A percentile compares a stretch with the other conserved stretches of the same genome.
phyloP scores from a whole-genome alignment of 2,329 filamentous ascomycete genomes.

The Diaporthe batatas region DNA sequence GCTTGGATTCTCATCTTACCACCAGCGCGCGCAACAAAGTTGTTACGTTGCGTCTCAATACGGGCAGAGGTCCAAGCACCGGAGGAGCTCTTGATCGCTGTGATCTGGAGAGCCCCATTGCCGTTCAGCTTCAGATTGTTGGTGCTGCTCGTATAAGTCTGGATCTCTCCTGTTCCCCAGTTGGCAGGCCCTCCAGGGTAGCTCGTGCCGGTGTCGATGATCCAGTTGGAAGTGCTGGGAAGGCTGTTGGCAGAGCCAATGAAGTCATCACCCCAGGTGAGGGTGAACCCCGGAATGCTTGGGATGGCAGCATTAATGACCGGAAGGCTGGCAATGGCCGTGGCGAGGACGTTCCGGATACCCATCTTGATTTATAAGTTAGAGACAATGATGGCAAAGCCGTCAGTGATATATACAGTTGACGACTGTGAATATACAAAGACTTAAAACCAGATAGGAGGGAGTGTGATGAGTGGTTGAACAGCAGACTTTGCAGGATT shows the following conservation, averaged over 20 bases:
- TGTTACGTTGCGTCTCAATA: slow-evolving; percentile 61
- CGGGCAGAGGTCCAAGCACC: slow-evolving; percentile 65
- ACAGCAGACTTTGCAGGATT: not conserved
- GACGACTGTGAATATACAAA: not conserved
- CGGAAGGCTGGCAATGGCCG: slow-evolving; percentile 6
- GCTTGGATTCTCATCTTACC: slow-evolving; percentile 60
- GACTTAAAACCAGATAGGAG: not conserved
- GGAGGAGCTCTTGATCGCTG: slow-evolving; percentile 44
- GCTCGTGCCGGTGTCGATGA: slow-evolving; percentile 57
- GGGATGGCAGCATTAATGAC: slow-evolving; percentile 20
- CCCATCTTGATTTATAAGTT: slow-evolving; percentile 8
- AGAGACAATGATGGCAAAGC: not conserved
- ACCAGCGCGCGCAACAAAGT: slow-evolving; percentile 48
- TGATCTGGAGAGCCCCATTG: slow-evolving; percentile 55
- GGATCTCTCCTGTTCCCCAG: slow-evolving; percentile 64
- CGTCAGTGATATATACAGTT: slow-evolving; percentile 9
- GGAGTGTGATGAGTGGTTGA: slow-evolving; percentile 4
- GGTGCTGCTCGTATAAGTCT: slow-evolving; percentile 58
- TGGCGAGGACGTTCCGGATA: slow-evolving; percentile 8
- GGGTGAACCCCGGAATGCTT: slow-evolving; percentile 17
- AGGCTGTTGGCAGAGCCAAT: slow-evolving; percentile 42
- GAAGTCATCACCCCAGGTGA: slow-evolving; percentile 26
- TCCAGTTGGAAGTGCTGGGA: slow-evolving; percentile 58
- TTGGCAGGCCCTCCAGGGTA: slow-evolving; percentile 60
- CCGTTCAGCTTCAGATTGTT: slow-evolving; percentile 57